These are phyloP conservation scores for Monilinia aucupariae DNA, from an alignment of 2,329 filamentous ascomycete genomes.

Conservation along the genomic window DNA sequence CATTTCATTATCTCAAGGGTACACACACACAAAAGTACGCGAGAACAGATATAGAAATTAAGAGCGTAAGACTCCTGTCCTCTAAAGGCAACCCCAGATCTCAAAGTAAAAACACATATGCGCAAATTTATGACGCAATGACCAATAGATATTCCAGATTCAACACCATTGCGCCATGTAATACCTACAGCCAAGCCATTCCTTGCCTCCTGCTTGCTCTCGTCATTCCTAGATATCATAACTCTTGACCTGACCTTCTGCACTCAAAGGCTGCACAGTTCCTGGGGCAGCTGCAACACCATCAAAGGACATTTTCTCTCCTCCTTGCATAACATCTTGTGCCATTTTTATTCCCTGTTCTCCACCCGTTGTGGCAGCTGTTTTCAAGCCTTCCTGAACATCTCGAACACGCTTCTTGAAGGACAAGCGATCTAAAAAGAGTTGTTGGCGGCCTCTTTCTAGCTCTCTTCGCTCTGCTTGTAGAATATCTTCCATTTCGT, in stretches of 20 bases:
- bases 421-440: constrained; percentile 85
- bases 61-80: constrained; percentile 4
- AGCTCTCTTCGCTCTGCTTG: constrained; percentile 89
- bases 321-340: constrained; percentile 32
- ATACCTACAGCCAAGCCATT: constrained; percentile 16
- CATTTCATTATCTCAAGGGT: constrained; percentile 17
- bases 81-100: constrained; percentile 3
- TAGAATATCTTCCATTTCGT: constrained; percentile 88
- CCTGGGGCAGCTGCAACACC: constrained; percentile 38
- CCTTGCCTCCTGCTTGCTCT: constrained; percentile 12
- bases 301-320: constrained; percentile 50
- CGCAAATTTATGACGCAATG: constrained; percentile 13
- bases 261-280: constrained; percentile 50
- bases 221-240: constrained; percentile 32
- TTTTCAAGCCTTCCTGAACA: constrained; percentile 69
- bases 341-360: constrained; percentile 36
- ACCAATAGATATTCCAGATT: constrained; percentile 25
- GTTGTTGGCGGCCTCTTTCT: constrained; percentile 83
- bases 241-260: constrained; percentile 48
- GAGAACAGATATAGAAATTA: background rate
- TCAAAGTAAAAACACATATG: constrained; percentile 11
- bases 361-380: constrained; percentile 38
- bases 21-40: constrained; percentile 7
- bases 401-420: constrained; percentile 85
- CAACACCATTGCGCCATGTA: constrained; percentile 31